Evolutionary conservation across 2,329 filamentous ascomycete genomes (phyloP).

Genomic region (Clarireedia sp.): DNA sequence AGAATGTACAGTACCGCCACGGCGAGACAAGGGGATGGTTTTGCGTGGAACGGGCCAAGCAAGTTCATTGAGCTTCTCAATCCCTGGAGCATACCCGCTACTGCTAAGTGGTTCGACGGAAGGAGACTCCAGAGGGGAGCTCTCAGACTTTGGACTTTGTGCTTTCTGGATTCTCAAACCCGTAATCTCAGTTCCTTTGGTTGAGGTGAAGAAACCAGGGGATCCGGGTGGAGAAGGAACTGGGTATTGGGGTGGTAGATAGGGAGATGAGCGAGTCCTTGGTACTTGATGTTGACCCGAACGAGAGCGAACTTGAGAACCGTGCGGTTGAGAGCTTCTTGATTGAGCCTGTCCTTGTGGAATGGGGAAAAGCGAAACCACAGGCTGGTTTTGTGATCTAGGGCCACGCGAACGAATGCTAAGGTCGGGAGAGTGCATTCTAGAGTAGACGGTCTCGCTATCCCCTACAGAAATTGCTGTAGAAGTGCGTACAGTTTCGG

Average conservation of each 20-base stretch:
- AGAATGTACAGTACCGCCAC: not conserved
- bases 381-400: not conserved
- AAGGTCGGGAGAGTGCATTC: not conserved
- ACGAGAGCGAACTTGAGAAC: not conserved
- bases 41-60: not conserved
- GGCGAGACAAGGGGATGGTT: too few species aligned
- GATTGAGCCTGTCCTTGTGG: not conserved
- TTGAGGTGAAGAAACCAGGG: not conserved
- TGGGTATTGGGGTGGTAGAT: not conserved
- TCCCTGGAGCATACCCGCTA: not conserved
- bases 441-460: slow-evolving; percentile 4
- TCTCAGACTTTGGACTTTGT: not conserved
- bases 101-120: not conserved
- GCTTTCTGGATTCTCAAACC: not conserved
- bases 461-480: not conserved
- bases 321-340: not conserved
- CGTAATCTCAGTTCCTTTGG: not conserved
- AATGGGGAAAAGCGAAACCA: not conserved
- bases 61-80: not conserved
- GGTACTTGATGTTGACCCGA: not conserved
- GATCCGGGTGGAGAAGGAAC: not conserved
- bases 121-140: not conserved
- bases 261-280: not conserved
- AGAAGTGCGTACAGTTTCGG: not conserved
- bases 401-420: not conserved